These are phyloP conservation scores for Oryza longistaminata DNA, from an alignment of 176 grass and related monocot genomes.

Conservation along the genomic window DNA sequence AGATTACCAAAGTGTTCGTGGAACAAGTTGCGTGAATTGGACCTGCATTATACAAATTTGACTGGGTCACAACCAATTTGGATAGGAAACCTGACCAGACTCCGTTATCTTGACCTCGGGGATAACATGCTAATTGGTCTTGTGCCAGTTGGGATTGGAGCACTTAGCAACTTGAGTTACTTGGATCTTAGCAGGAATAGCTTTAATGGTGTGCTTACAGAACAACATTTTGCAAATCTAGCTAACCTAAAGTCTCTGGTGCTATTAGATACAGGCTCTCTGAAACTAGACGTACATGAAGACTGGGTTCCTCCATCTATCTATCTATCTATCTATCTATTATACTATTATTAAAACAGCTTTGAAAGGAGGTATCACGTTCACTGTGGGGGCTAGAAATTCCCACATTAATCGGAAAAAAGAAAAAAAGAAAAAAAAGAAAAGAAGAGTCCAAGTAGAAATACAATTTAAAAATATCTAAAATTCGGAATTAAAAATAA, in stretches of 20 bases:
- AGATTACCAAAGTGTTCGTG: slow-evolving; percentile 11
- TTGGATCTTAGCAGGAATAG: slow-evolving; percentile 28
- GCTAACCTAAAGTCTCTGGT: slow-evolving; percentile 15
- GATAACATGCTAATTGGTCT: slow-evolving; percentile 28
- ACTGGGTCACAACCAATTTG: slow-evolving; percentile 11
- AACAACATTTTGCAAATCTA: slow-evolving; percentile 21
- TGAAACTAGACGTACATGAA: slow-evolving; percentile 25
- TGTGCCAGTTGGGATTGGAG: slow-evolving; percentile 39
- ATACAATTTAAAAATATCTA: no score
- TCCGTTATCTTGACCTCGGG: slow-evolving; percentile 23
- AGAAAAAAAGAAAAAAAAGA: no score
- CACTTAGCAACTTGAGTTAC: slow-evolving; percentile 24
- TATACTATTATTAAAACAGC: no score
- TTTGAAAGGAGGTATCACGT: no score
- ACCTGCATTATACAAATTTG: slow-evolving; percentile 9
- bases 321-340: no score
- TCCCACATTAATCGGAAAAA: no score
- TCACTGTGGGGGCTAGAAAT: no score
- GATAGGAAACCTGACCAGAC: slow-evolving; percentile 22
- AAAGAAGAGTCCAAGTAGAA: no score
- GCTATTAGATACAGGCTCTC: slow-evolving; percentile 11
- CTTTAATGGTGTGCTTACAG: slow-evolving; percentile 28
- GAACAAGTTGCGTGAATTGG: not conserved
- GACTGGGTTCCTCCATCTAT: slow-evolving; percentile 44
- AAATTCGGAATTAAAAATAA: no score